Evolutionary conservation across 495 filamentous ascomycete species (phyloP).

Genomic region (Daldinia loculata): DNA sequence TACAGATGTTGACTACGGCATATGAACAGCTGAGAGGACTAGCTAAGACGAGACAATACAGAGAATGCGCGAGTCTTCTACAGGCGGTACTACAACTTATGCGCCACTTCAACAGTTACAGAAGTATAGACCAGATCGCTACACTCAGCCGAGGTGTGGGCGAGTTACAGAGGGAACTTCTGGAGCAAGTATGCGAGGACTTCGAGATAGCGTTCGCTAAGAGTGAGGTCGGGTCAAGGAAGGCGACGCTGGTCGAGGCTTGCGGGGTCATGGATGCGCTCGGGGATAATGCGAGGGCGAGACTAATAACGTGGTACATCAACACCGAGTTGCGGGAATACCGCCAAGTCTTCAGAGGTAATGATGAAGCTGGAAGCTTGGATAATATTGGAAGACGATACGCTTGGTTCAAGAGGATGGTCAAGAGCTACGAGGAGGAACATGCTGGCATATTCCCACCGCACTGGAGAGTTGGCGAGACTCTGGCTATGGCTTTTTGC

Average conservation of each 20-base stretch:
- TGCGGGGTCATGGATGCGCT: slow-evolving; percentile 95
- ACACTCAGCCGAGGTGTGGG: slow-evolving; percentile 91
- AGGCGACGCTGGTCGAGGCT: slow-evolving; percentile 79
- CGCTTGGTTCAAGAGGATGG: slow-evolving; percentile 94
- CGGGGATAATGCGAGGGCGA: slow-evolving; percentile 83
- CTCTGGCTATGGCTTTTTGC: slow-evolving; percentile 90
- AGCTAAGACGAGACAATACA: slow-evolving; percentile 87
- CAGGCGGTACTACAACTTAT: slow-evolving; percentile 98
- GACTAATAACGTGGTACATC: slow-evolving; percentile 95
- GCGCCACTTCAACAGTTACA: slow-evolving; percentile 98
- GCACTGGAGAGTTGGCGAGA: slow-evolving; percentile 89
- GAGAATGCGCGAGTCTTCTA: slow-evolving; percentile 93
- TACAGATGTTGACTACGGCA: slow-evolving; percentile 98
- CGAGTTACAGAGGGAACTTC: slow-evolving; percentile 89
- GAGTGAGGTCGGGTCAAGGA: slow-evolving; percentile 76
- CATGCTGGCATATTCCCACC: slow-evolving; percentile 88
- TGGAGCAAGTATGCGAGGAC: slow-evolving; percentile 98
- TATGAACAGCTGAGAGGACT: slow-evolving; percentile 93
- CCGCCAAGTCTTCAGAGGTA: slow-evolving; percentile 91
- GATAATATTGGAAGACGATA: slow-evolving; percentile 97
- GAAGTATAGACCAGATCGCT: slow-evolving; percentile 97
- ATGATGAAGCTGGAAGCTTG: slow-evolving; percentile 94
- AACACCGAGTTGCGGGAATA: slow-evolving; percentile 97
- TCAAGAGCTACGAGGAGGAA: slow-evolving; percentile 96
- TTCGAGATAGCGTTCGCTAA: slow-evolving; percentile 96